Percentiles rank a stretch among this genome's conserved stretches.
These are phyloP conservation scores for Chrysanthemum lavandulifolium DNA, from an alignment of 129 eudicot genomes.

Conservation along the genomic window DNA sequence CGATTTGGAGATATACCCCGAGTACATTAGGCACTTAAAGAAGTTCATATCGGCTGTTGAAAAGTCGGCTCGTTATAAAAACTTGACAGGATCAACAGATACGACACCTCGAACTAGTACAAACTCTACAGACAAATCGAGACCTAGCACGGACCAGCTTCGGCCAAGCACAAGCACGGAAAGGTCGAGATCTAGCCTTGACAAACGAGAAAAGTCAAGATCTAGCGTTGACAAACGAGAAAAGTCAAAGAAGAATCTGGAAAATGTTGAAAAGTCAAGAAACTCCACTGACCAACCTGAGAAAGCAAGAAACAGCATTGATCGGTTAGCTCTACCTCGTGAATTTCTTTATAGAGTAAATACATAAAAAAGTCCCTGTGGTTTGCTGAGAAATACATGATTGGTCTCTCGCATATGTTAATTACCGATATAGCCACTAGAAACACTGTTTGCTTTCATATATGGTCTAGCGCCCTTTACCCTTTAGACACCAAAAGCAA, in stretches of 20 bases:
- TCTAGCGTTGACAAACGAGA: slow-evolving; percentile 68
- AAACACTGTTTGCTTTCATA: too few relatives aligned
- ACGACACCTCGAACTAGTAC: slow-evolving; percentile 56
- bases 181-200: slow-evolving; percentile 67
- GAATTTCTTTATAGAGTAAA: not conserved
- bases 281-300: slow-evolving; percentile 68
- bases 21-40: slow-evolving; percentile 83
- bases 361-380: too few relatives aligned
- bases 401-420: too few relatives aligned
- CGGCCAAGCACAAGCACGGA: slow-evolving; percentile 47
- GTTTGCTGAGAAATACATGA: too few relatives aligned
- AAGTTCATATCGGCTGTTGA: slow-evolving; percentile 77
- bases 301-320: slow-evolving; percentile 92
- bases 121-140: slow-evolving; percentile 57
- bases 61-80: slow-evolving; percentile 54
- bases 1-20: slow-evolving; percentile 90
- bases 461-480: too few relatives aligned
- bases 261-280: slow-evolving; percentile 47
- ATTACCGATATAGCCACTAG: too few relatives aligned
- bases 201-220: slow-evolving; percentile 62
- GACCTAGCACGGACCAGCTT: slow-evolving; percentile 57
- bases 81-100: slow-evolving; percentile 36
- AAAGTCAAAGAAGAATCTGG: slow-evolving; percentile 55
- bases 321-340: slow-evolving; percentile 58
- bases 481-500: too few relatives aligned